Percentiles rank a stretch among this genome's conserved stretches.
Evolutionary conservation across 176 grass and related monocot species (phyloP).

Genomic region (Microstegium vimineum): DNA sequence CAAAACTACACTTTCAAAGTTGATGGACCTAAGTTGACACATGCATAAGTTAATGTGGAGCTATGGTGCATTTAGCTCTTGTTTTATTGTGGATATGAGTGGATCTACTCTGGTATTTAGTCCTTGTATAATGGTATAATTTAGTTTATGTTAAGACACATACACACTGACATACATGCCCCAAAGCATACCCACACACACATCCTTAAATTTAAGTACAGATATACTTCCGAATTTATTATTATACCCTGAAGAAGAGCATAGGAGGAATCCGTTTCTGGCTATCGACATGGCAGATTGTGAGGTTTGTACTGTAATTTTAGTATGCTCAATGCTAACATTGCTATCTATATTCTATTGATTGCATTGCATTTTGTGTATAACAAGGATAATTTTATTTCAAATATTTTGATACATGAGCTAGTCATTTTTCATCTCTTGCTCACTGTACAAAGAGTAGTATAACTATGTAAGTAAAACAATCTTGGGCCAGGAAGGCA

Average conservation of each 20-base stretch:
- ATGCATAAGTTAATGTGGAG: no score
- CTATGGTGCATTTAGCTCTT: no score
- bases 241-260: conserved; percentile 37
- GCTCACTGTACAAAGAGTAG: no score
- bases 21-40: no score
- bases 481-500: no score
- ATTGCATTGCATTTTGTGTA: neutral
- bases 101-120: neutral
- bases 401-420: neutral
- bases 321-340: neutral
- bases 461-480: no score
- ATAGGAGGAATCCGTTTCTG: conserved; percentile 35
- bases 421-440: no score
- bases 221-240: conserved; percentile 55
- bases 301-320: conserved; percentile 23
- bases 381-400: neutral
- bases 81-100: neutral
- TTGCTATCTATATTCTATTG: neutral
- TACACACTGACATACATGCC: neutral
- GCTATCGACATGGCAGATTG: conserved; percentile 56
- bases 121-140: neutral
- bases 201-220: conserved; percentile 13
- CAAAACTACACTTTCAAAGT: no score
- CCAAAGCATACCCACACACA: no score
- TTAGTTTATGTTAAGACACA: neutral